Percentiles rank a stretch among this genome's conserved stretches.
Evolutionary conservation across 2,329 filamentous ascomycete species (phyloP).

Genomic region (Clarireedia sp.): DNA sequence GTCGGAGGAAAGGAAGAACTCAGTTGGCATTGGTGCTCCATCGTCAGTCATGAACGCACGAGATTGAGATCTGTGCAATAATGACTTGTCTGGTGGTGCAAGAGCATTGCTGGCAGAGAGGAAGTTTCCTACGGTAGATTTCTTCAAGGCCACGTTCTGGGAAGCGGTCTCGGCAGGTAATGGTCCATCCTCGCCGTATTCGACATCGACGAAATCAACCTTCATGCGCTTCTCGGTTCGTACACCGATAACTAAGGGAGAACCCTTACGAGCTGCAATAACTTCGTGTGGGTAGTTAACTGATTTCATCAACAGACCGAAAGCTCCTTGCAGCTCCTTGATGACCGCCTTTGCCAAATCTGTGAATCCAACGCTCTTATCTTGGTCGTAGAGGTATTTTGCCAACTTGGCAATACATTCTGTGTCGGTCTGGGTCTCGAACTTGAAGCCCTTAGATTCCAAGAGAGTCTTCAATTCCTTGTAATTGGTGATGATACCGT

Average conservation of each 20-base stretch:
- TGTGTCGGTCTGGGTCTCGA: conserved; percentile 98
- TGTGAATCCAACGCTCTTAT: conserved; percentile 91
- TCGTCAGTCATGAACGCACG: conserved; percentile 98
- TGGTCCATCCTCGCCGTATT: conserved; percentile 76
- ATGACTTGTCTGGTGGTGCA: conserved; percentile 91
- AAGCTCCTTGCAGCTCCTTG: conserved; percentile 95
- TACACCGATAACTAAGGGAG: conserved; percentile 92
- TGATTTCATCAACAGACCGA: conserved; percentile 95
- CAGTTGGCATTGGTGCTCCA: conserved; percentile 92
- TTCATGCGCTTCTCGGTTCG: conserved; percentile 99
- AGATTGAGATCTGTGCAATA: conserved; percentile 96
- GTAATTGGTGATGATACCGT: conserved; percentile 99
- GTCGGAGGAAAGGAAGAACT: conserved; percentile 99
- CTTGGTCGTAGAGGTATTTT: conserved; percentile 95
- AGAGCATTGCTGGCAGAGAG: conserved; percentile 63
- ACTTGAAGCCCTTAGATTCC: conserved; percentile 89
- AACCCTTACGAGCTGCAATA: conserved; percentile 96
- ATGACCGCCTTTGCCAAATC: conserved; percentile 96
- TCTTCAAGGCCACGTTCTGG: conserved; percentile 95
- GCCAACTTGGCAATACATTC: conserved; percentile 98
- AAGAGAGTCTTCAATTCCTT: conserved; percentile 96
- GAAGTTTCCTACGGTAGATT: conserved; percentile 60
- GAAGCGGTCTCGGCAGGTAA: conserved; percentile 90
- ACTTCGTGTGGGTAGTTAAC: conserved; percentile 98
- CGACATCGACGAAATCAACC: conserved; percentile 99